Evolutionary conservation across 805 yeast genomes (phyloP).

Genomic region (Kodamaea leandrae): DNA sequence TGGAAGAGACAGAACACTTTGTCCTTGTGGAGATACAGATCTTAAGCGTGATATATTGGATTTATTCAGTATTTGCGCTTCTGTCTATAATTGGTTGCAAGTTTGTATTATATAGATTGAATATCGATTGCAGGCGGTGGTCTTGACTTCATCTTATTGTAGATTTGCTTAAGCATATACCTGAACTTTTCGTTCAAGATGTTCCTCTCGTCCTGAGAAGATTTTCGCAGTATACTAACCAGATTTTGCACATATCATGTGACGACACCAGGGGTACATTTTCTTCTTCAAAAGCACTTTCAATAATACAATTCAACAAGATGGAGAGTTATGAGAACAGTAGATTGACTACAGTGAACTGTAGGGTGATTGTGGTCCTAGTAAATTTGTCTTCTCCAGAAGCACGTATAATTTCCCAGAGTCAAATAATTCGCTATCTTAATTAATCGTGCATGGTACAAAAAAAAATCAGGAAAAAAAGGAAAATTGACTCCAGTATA

Average conservation of each 20-base stretch:
- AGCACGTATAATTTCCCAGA: constrained; percentile 4
- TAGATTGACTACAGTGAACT: too few species aligned
- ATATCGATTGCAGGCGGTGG: constrained; percentile 4
- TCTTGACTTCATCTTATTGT: constrained; percentile 4
- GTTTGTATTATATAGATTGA: constrained; percentile 8
- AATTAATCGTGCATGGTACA: constrained; percentile 6
- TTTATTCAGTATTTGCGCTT: constrained; percentile 4
- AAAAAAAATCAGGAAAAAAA: constrained; percentile 5
- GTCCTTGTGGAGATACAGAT: constrained; percentile 99
- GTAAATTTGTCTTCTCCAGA: neutral
- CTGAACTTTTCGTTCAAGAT: too few species aligned
- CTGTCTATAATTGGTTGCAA: constrained; percentile 9
- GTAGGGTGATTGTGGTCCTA: too few species aligned
- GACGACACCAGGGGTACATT: too few species aligned
- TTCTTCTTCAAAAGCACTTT: too few species aligned
- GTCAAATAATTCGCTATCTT: constrained; percentile 7
- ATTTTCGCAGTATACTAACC: too few species aligned
- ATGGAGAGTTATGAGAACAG: too few species aligned
- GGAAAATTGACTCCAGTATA: constrained; percentile 1
- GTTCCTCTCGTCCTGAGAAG: too few species aligned
- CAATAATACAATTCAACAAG: too few species aligned
- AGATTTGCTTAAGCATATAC: too few species aligned
- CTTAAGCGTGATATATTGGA: constrained; percentile 38
- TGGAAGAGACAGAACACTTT: constrained; percentile 99
- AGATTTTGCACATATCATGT: too few species aligned